phyloP scores from a whole-genome alignment of 1,284 basidiomycete genomes.

The Fistulinella cinereoalba region DNA sequence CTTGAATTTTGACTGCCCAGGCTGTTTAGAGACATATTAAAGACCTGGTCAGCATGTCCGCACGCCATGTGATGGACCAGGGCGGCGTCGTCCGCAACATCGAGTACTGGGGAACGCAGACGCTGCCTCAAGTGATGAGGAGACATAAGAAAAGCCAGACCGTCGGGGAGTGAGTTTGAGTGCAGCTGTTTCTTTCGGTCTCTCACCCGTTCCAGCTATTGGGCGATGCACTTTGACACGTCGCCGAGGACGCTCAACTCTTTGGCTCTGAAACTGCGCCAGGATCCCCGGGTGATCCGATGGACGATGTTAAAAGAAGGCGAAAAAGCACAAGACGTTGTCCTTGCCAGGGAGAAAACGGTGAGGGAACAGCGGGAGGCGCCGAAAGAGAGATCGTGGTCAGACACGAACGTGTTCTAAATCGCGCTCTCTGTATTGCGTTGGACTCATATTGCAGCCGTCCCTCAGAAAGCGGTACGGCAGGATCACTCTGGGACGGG shows the following conservation, averaged over 20 bases:
- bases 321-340: constrained; percentile 67
- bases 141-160: constrained; percentile 62
- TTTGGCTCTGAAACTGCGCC: constrained; percentile 65
- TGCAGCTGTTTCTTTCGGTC: neutral
- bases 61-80: constrained; percentile 68
- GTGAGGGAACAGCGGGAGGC: constrained; percentile 31
- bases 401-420: constrained; percentile 19
- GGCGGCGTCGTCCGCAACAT: constrained; percentile 82
- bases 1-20: constrained; percentile 3
- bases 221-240: constrained; percentile 87
- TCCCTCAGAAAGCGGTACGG: too few relatives aligned
- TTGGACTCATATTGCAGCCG: constrained; percentile 7
- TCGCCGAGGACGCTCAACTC: constrained; percentile 67
- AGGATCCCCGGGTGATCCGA: constrained; percentile 79
- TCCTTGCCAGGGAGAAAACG: constrained; percentile 39
- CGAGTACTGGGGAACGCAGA: constrained; percentile 71
- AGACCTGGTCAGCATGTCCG: constrained; percentile 71
- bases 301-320: constrained; percentile 82
- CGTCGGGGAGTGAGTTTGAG: constrained; percentile 71
- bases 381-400: constrained; percentile 27
- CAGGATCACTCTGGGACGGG: too few relatives aligned
- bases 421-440: neutral
- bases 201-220: constrained; percentile 62
- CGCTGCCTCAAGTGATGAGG: constrained; percentile 76
- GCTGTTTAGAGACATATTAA: constrained; percentile 66